Evolutionary conservation across 2,329 filamentous ascomycete species (phyloP), one percentile per base, ranked within the genome.

Genomic region (Penicillium verrucosum): DNA sequence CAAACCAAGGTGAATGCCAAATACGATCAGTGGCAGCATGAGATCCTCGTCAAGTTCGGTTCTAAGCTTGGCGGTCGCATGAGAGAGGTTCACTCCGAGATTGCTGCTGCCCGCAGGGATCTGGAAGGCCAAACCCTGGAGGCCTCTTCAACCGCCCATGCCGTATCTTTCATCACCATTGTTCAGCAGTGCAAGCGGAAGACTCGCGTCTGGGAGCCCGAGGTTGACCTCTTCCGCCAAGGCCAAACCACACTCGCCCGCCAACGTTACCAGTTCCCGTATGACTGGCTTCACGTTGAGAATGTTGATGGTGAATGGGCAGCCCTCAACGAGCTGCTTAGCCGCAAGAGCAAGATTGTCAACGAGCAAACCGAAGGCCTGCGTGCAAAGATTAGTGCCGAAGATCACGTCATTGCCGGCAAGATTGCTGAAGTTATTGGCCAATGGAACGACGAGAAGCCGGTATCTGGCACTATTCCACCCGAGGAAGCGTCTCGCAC

Each of bases 21-120:
- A 74, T 99, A 99, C 71, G 95, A 99, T 71, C 93, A 97, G 73
- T 99, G 95, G 94, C 94, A 99, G 74, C 91, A 97, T 67, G 94
- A 99, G 64, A 96, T 99, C 54, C 81, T 97, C 37, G 85, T 89
- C 65, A 96, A 96, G 72, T 99, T 99, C 75, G 94, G 92, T 37
- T 83, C 84, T 55, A 90, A 94, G 54, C 87, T 99, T 44, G 91
- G 92, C 45, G 89, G 85, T 61, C 89, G 92, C 48, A 95, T 97
- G 86, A 85, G 91, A 47, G 94, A 99, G 68, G 88, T 97, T 4
- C 92, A 94, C 66, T 87, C 89, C 12, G 93, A 97, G 60, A 89
- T 99, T 58, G 90, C 96, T 67, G 92, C 92, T 75, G 91, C 93
- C 10, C 86, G 93, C 25, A 88, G 89, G 65, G 91, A 97, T 65